These are phyloP conservation scores for Magnolia changhungtana DNA, from an alignment of 164 flowering plant genomes.

Conservation along the genomic window DNA sequence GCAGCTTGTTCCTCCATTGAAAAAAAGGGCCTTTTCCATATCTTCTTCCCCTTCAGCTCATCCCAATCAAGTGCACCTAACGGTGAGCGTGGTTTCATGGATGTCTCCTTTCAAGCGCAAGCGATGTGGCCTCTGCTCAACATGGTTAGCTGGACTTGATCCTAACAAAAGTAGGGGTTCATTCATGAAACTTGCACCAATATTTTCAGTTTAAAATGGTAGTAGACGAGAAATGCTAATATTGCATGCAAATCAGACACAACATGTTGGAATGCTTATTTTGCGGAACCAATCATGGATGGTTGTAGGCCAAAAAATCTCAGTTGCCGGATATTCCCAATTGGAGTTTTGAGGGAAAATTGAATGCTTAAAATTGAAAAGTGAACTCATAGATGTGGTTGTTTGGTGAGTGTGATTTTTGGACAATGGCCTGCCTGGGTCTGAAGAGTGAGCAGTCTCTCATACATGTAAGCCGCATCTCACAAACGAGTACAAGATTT, in stretches of 20 bases:
- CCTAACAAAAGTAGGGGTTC: constrained; percentile 51
- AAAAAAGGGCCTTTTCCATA: constrained; percentile 84
- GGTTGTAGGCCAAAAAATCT: too few species aligned
- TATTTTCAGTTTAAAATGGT: too few species aligned
- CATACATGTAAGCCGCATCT: too few species aligned
- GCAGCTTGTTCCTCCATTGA: constrained; percentile 85
- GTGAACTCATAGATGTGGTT: too few species aligned
- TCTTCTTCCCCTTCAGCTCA: constrained; percentile 83
- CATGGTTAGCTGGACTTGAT: constrained; percentile 81
- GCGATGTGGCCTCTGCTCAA: constrained; percentile 72
- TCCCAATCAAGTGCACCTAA: constrained; percentile 81
- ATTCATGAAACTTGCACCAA: not conserved
- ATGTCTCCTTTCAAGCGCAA: constrained; percentile 83
- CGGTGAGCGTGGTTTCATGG: constrained; percentile 82
- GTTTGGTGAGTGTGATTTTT: too few species aligned
- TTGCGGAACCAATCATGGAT: too few species aligned
- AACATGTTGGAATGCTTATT: not conserved
- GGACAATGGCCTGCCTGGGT: too few species aligned
- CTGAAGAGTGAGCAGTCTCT: too few species aligned
- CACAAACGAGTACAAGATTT: too few species aligned
- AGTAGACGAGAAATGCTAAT: not conserved
- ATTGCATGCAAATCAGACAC: not conserved
- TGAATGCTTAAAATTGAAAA: too few species aligned
- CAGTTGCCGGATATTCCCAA: too few species aligned
- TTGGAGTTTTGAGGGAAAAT: too few species aligned